These are phyloP conservation scores for Apiosordaria backusii DNA, from an alignment of 495 filamentous ascomycete genomes.

Conservation along the genomic window DNA sequence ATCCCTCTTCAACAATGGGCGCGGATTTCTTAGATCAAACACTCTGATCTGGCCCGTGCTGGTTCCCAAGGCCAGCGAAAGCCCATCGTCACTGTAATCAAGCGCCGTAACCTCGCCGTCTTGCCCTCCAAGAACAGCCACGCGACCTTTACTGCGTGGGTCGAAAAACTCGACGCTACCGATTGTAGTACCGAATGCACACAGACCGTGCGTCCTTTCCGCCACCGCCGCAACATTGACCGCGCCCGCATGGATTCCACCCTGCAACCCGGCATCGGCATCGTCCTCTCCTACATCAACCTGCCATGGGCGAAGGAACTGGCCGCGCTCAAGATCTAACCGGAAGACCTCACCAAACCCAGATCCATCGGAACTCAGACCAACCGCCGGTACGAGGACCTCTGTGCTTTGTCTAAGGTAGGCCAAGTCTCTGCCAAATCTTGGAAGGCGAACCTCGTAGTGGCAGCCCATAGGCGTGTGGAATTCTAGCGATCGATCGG, in stretches of 20 bases:
- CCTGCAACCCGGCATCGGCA: constrained; percentile 67
- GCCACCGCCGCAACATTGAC: constrained; percentile 91
- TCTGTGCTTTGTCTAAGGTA: constrained; percentile 86
- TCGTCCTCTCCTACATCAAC: constrained; percentile 86
- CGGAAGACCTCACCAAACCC: constrained; percentile 86
- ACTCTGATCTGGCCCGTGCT: constrained; percentile 84
- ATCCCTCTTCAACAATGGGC: constrained; percentile 82
- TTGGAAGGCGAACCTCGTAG: constrained; percentile 78
- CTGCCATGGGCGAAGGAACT: constrained; percentile 76
- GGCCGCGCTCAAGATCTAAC: constrained; percentile 75
- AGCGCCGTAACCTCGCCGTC: constrained; percentile 80
- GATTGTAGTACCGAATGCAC: constrained; percentile 90
- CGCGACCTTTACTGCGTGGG: constrained; percentile 70
- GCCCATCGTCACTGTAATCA: constrained; percentile 78
- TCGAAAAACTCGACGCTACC: constrained; percentile 99
- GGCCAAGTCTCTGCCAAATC: constrained; percentile 86
- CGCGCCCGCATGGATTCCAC: constrained; percentile 71
- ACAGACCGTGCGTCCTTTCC: constrained; percentile 82
- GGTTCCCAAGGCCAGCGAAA: constrained; percentile 84
- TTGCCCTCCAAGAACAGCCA: constrained; percentile 65
- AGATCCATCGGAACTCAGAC: constrained; percentile 68
- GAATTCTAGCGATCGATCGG: constrained; percentile 87
- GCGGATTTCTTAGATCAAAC: constrained; percentile 87
- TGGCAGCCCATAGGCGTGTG: constrained; percentile 89
- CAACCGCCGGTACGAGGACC: constrained; percentile 81